Evolutionary conservation across 345 rosid species (phyloP).

Genomic region (Toxicodendron radicans): DNA sequence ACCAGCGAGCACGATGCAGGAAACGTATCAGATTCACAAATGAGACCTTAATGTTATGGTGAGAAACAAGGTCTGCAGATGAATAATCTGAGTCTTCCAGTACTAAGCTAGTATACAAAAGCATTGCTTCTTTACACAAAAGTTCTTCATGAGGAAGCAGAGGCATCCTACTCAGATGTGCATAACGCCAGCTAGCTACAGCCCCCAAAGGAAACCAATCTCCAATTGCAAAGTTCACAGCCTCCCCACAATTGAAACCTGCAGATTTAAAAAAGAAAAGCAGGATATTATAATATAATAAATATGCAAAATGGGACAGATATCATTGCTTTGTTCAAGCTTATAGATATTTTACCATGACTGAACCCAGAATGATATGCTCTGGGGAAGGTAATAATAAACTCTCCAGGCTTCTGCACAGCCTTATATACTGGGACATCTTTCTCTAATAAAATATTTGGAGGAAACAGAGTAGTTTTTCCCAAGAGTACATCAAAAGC

Average conservation of each 20-base stretch:
- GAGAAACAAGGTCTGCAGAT: conserved; percentile 54
- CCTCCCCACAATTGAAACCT: conserved; percentile 99
- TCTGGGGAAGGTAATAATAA: conserved; percentile 84
- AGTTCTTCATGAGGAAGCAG: conserved; percentile 98
- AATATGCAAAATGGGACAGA: neutral
- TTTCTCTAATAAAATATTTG: conserved; percentile 77
- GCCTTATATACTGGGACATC: conserved; percentile 95
- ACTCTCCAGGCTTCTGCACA: conserved; percentile 98
- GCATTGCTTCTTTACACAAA: conserved; percentile 95
- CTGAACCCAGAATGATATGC: conserved; percentile 99
- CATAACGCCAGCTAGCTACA: conserved; percentile 89
- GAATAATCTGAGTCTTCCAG: conserved; percentile 61
- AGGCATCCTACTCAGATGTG: conserved; percentile 84
- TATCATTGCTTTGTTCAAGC: neutral
- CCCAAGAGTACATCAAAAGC: conserved; percentile 97
- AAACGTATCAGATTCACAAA: conserved; percentile 83
- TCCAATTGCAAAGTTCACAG: conserved; percentile 96
- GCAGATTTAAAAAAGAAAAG: conserved; percentile 23
- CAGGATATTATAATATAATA: neutral
- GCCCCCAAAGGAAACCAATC: conserved; percentile 99
- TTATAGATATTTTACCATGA: conserved; percentile 58
- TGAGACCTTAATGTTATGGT: conserved; percentile 53
- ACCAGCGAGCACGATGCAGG: conserved; percentile 84
- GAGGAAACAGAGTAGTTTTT: conserved; percentile 96
- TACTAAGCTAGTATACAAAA: conserved; percentile 47